These are phyloP conservation scores for Ceriops tagal DNA, from an alignment of 345 rosid species.

Conservation along the genomic window DNA sequence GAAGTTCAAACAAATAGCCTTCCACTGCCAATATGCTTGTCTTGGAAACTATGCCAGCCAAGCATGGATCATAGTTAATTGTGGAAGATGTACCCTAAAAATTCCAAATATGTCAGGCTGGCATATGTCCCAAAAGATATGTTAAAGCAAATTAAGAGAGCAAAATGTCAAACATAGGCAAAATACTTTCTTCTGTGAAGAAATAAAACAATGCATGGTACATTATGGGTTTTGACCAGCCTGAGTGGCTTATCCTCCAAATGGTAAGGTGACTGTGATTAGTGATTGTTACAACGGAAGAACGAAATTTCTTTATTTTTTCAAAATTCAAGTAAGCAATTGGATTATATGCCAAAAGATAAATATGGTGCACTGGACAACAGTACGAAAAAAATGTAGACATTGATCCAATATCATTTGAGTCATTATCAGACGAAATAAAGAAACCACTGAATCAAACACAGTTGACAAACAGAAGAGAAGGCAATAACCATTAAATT, in stretches of 20 bases:
- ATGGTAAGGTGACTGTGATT: too few relatives aligned
- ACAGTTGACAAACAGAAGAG: neutral
- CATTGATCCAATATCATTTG: neutral
- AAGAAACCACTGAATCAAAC: neutral
- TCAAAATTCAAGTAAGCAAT: too few relatives aligned
- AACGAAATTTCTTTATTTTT: too few relatives aligned
- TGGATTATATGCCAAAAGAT: too few relatives aligned
- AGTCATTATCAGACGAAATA: too few relatives aligned
- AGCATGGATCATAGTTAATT: constrained; percentile 64
- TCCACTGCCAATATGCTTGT: constrained; percentile 77
- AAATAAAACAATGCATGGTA: too few relatives aligned
- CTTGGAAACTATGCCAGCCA: constrained; percentile 71
- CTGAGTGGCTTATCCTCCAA: neutral
- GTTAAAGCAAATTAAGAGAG: neutral
- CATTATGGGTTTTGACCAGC: neutral
- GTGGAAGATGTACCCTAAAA: constrained; percentile 83
- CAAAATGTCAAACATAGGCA: too few relatives aligned
- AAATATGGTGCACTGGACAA: too few relatives aligned
- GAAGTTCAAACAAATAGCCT: constrained; percentile 93
- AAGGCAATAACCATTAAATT: neutral
- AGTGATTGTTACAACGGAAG: neutral
- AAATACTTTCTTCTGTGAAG: too few relatives aligned
- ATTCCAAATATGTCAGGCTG: constrained; percentile 1
- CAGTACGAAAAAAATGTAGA: too few relatives aligned
- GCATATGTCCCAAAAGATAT: neutral